A percentile compares a stretch with the other conserved stretches of the same genome.
Conservation (phyloP, 2,329 filamentous ascomycete genomes). For the Fulvia fulva region DNA sequence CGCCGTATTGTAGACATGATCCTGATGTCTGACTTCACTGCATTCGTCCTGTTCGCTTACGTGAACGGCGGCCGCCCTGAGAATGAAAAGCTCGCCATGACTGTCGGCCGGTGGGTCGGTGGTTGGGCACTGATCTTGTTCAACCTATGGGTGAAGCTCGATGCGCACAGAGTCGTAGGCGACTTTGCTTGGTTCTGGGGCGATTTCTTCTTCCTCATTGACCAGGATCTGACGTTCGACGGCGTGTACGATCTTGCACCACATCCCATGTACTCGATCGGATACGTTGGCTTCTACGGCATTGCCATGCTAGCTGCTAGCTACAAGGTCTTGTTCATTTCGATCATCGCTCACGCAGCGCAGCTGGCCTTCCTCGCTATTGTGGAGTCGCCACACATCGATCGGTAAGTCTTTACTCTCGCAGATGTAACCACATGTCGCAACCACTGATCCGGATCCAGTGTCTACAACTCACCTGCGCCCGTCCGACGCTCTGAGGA, state of each 20-base stretch:
- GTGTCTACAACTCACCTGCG: slow-evolving; percentile 84
- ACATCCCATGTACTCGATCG: slow-evolving; percentile 98
- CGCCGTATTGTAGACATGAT: slow-evolving; percentile 93
- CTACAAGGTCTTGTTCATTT: slow-evolving; percentile 96
- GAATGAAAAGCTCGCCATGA: slow-evolving; percentile 67
- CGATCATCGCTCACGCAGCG: slow-evolving; percentile 86
- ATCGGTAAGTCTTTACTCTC: slow-evolving; percentile 10
- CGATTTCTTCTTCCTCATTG: slow-evolving; percentile 97
- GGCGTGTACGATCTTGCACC: slow-evolving; percentile 99
- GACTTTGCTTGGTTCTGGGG: slow-evolving; percentile 99
- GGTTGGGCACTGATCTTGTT: slow-evolving; percentile 80
- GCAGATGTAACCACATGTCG: neutral
- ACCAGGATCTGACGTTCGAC: slow-evolving; percentile 96
- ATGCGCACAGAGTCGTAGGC: slow-evolving; percentile 95
- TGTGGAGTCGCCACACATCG: slow-evolving; percentile 93
- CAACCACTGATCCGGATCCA: slow-evolving; percentile 4
- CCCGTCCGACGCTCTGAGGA: slow-evolving; percentile 54
- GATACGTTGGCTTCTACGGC: slow-evolving; percentile 96
- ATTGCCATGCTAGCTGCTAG: slow-evolving; percentile 98
- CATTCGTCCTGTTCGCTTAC: slow-evolving; percentile 92
- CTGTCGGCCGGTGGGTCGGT: slow-evolving; percentile 69
- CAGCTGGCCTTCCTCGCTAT: slow-evolving; percentile 89
- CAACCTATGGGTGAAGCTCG: slow-evolving; percentile 97
- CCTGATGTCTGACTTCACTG: slow-evolving; percentile 97
- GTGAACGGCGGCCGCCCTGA: slow-evolving; percentile 74